These are phyloP conservation scores for Colletotrichum simmondsii DNA, from an alignment of 2,329 filamentous ascomycete genomes.

Conservation along the genomic window DNA sequence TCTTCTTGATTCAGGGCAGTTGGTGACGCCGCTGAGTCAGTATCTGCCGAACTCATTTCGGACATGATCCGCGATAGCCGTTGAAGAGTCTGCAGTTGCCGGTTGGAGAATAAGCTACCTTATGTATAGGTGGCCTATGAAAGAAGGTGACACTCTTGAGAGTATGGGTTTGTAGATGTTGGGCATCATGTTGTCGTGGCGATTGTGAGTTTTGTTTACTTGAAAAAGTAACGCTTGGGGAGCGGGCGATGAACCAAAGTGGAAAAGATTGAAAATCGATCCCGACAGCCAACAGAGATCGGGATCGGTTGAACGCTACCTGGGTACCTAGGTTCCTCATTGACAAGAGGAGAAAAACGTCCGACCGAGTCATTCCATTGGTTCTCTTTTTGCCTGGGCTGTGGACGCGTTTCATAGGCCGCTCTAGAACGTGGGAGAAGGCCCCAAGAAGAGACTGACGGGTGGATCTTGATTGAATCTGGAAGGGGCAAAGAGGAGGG, in stretches of 20 bases:
- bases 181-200: not conserved
- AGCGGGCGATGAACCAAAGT: not conserved
- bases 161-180: too few species aligned
- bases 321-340: too few species aligned
- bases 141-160: too few species aligned
- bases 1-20: too few species aligned
- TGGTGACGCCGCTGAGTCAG: not conserved
- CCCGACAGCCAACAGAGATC: not conserved
- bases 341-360: not conserved
- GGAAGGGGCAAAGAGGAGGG: not conserved
- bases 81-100: not conserved
- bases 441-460: not conserved
- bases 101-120: not conserved
- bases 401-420: not conserved
- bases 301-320: not conserved
- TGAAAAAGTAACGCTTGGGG: not conserved
- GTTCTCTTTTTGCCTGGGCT: not conserved
- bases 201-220: not conserved
- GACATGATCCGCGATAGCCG: not conserved
- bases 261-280: not conserved
- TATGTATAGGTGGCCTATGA: too few species aligned
- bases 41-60: not conserved
- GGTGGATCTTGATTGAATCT: not conserved
- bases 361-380: not conserved
- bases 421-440: not conserved